Evolutionary conservation across 495 filamentous ascomycete species (phyloP).

Genomic region (Platismatia glauca): DNA sequence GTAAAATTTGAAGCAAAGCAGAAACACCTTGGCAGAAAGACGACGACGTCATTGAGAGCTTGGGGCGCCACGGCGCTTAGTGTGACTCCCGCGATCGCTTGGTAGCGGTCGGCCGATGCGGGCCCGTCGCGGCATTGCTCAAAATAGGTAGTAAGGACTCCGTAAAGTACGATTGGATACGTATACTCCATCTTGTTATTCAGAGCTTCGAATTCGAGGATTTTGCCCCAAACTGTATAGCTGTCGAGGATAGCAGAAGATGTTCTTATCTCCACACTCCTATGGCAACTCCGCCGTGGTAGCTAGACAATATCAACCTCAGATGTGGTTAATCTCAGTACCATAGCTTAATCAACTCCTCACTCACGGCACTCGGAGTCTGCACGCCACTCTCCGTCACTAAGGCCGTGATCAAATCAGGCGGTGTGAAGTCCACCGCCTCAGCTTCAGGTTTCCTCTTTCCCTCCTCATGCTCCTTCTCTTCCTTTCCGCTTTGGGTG

Average conservation of each 20-base stretch:
- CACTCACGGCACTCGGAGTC: slow-evolving; percentile 66
- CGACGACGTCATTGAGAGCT: neutral
- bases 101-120: no score
- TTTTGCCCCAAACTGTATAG: no score
- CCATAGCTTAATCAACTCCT: slow-evolving; percentile 72
- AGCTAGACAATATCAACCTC: neutral
- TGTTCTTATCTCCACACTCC: neutral
- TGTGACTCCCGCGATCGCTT: no score
- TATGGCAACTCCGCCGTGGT: neutral
- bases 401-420: slow-evolving; percentile 67
- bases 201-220: neutral
- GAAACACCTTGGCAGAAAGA: neutral
- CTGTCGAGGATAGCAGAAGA: neutral
- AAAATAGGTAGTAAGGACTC: no score
- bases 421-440: slow-evolving; percentile 82
- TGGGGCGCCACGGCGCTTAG: no score
- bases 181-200: no score
- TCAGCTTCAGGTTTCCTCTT: slow-evolving; percentile 32
- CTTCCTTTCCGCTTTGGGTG: slow-evolving; percentile 34
- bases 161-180: no score
- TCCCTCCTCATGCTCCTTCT: slow-evolving; percentile 24
- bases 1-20: no score
- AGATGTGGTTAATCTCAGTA: slow-evolving; percentile 38
- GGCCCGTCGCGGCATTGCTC: no score
- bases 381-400: slow-evolving; percentile 70